Conservation (phyloP, 371 early-diverging fungal genomes). For the Funneliformis caledonium region DNA sequence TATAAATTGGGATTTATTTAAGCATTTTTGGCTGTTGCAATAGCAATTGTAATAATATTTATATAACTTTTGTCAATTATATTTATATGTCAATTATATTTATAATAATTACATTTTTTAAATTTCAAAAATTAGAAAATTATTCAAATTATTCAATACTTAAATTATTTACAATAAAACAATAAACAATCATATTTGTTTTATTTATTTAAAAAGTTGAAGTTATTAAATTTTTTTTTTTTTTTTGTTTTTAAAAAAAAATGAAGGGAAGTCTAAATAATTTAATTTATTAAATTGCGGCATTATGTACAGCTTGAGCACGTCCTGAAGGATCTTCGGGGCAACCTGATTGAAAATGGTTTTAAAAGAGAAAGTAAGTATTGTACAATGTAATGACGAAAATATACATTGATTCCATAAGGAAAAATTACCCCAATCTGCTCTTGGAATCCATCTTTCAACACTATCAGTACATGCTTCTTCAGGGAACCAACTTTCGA, state of each 20-base stretch:
- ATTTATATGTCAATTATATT: too few relatives aligned
- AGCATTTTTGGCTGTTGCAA: too few relatives aligned
- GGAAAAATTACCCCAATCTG: slow-evolving; percentile 81
- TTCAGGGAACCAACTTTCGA: slow-evolving; percentile 93
- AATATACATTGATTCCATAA: neutral
- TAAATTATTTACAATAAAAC: too few relatives aligned
- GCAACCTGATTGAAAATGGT: slow-evolving; percentile 62
- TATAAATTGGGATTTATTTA: too few relatives aligned
- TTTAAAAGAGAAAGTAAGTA: neutral
- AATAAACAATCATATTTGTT: too few relatives aligned
- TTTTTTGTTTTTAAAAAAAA: neutral
- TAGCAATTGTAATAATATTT: too few relatives aligned
- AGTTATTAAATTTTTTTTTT: too few relatives aligned
- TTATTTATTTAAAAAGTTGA: too few relatives aligned
- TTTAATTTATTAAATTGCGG: slow-evolving; percentile 48
- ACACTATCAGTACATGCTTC: slow-evolving; percentile 86
- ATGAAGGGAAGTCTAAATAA: neutral
- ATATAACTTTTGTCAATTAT: too few relatives aligned
- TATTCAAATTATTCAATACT: too few relatives aligned
- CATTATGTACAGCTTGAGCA: slow-evolving; percentile 89
- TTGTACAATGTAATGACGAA: neutral
- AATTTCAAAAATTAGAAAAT: too few relatives aligned
- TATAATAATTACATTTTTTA: too few relatives aligned
- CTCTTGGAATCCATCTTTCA: slow-evolving; percentile 94
- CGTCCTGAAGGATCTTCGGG: slow-evolving; percentile 96